Base-by-base conservation (phyloP, 2,329 filamentous ascomycete genomes). In the Coccinonectria pachysandricola region DNA sequence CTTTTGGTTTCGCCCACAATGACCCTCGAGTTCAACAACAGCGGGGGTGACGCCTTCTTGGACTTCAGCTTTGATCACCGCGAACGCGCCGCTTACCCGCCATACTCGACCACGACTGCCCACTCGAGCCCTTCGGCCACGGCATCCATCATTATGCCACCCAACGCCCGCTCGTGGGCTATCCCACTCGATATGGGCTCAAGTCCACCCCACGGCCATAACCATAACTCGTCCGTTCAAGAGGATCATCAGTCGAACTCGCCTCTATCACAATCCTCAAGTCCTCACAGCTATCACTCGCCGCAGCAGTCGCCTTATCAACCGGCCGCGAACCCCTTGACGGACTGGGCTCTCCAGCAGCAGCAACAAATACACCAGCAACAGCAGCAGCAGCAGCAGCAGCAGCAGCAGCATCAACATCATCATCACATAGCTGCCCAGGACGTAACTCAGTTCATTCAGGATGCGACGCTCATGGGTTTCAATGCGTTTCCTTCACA, bases 331-430 rank as follows among this genome's bases (percentile, higher is more conserved):
- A 69, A 69, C 44, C 57, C 65, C 9, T 50, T 78, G 37, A 68
- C 69, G 23, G 71, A 77, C 54, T 78, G 73, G 71, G 65, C 72
- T 12, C 62, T 78, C 26, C 64, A 69, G 29, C 65, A 70, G 37
- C 64, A 67, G 26, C 65, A 65, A 40, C 62, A 64, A 32, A 61
- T 63, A 27, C 39, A 52, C 21, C 49, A 43, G 12, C 46, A 52
- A 2, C 49, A 50, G 26, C 51, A 47, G 20, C 49, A 46, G 21
- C 64, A 69, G 29, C 65, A 70, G 37, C 64, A 67, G 26, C 65
- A 65, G 40, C 62, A 64, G 32, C 61, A 63, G 27, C 39, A 52
- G 23, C 49, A 43, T 12, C 46, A 52, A 2, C 49, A 50, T 25
- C 51, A 47, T 19, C 49, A 46, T 17, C 54, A 60, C 7, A 48